phyloP scores from a whole-genome alignment of 2,329 filamentous ascomycete genomes.

The Aspergillus unguis region DNA sequence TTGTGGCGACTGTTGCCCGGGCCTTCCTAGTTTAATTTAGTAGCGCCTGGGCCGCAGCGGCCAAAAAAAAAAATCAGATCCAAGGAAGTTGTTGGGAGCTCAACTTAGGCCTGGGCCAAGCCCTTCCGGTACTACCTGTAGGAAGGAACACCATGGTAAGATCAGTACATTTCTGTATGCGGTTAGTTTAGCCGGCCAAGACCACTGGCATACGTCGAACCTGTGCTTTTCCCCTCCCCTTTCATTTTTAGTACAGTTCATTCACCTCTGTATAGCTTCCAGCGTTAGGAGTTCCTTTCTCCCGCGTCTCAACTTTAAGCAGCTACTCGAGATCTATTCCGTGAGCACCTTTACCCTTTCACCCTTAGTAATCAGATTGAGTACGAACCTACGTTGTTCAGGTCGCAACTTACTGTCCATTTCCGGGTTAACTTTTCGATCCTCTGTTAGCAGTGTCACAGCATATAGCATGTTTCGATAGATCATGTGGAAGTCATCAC shows the following conservation, averaged over 20 bases:
- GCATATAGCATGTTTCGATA: neutral
- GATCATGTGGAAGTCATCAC: neutral
- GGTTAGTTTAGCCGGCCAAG: neutral
- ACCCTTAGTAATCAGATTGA: neutral
- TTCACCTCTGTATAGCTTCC: neutral
- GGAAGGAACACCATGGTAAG: neutral
- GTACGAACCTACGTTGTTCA: neutral
- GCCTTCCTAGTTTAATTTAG: neutral
- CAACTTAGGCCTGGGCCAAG: neutral
- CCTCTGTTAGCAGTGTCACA: conserved; percentile 1
- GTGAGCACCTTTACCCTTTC: neutral
- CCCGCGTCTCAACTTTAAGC: neutral
- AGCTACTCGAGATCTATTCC: neutral
- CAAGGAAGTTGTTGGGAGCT: neutral
- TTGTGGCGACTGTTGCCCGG: no score
- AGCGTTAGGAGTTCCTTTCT: neutral
- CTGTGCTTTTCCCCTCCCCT: neutral
- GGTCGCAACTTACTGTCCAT: neutral
- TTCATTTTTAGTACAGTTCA: neutral
- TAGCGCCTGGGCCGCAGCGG: neutral
- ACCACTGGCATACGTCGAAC: neutral
- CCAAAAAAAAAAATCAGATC: neutral
- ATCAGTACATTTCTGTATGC: neutral
- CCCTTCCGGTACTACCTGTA: neutral
- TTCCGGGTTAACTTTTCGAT: neutral